Percentiles rank a stretch among this genome's conserved stretches.
phyloP scores from a whole-genome alignment of 176 grass and related monocot genomes.

The Eleusine indica region DNA sequence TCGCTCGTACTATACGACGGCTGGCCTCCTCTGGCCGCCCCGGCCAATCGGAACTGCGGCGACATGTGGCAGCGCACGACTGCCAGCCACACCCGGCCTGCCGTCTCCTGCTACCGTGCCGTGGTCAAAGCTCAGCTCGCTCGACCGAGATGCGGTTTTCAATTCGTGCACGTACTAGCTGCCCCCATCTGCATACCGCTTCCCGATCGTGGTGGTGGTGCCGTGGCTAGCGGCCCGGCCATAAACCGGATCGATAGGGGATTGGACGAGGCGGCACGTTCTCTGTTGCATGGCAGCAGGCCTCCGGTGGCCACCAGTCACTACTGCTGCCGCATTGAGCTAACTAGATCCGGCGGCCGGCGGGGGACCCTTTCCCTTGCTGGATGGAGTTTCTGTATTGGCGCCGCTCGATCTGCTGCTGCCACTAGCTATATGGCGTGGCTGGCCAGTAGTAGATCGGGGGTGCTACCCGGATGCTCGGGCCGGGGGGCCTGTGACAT shows the following conservation, averaged over 20 bases:
- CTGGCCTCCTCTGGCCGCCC: too few relatives aligned
- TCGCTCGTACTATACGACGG: neutral
- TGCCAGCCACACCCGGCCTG: neutral
- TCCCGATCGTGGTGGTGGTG: neutral
- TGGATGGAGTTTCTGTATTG: conserved; percentile 17
- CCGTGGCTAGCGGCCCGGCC: too few relatives aligned
- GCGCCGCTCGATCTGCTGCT: neutral
- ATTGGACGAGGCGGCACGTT: neutral
- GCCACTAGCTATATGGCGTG: neutral
- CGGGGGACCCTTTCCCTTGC: neutral
- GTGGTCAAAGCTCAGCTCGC: neutral
- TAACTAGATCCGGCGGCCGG: neutral
- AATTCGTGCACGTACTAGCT: neutral
- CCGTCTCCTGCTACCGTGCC: neutral
- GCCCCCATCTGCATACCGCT: neutral
- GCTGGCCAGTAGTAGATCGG: neutral
- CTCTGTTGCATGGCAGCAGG: neutral
- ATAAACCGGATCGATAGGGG: neutral
- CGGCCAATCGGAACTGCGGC: conserved; percentile 18
- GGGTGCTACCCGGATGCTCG: neutral
- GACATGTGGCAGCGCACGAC: conserved; percentile 1
- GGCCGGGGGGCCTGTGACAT: neutral
- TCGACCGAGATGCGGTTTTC: neutral
- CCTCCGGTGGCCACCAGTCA: neutral
- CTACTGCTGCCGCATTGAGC: neutral